A percentile compares a stretch with the other conserved stretches of the same genome.
Conservation (phyloP, 495 filamentous ascomycete species). For the Letharia columbiana region DNA sequence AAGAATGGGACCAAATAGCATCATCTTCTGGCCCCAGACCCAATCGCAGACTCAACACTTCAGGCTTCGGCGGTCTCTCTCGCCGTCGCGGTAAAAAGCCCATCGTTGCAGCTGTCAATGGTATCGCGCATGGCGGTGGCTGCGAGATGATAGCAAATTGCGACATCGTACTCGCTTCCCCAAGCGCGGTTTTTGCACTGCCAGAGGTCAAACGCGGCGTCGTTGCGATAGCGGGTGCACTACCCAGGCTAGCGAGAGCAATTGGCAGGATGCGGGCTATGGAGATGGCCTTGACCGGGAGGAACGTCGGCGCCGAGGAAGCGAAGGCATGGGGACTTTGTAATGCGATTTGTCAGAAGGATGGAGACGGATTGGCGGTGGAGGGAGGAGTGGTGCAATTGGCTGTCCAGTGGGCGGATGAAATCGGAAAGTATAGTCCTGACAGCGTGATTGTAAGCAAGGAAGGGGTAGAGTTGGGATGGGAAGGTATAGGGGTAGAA, state of each 20-base stretch:
- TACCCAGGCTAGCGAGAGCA: slow-evolving; percentile 63
- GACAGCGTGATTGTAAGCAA: slow-evolving; percentile 61
- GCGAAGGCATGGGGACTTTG: slow-evolving; percentile 63
- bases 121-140: slow-evolving; percentile 66
- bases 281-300: slow-evolving; percentile 61
- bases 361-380: slow-evolving; percentile 41
- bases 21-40: background rate
- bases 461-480: slow-evolving; percentile 56
- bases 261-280: slow-evolving; percentile 60
- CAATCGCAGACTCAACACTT: slow-evolving; percentile 21
- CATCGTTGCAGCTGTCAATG: slow-evolving; percentile 67
- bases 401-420: slow-evolving; percentile 40
- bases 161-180: slow-evolving; percentile 57
- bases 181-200: slow-evolving; percentile 48
- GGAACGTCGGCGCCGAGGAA: slow-evolving; percentile 47
- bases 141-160: slow-evolving; percentile 64
- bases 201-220: slow-evolving; percentile 66
- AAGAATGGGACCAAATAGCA: slow-evolving; percentile 25
- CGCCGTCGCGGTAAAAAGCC: slow-evolving; percentile 37
- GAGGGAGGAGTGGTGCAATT: slow-evolving; percentile 36
- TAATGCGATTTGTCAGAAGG: slow-evolving; percentile 52
- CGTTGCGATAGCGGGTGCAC: slow-evolving; percentile 57
- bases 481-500: slow-evolving; percentile 57
- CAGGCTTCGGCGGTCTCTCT: slow-evolving; percentile 29
- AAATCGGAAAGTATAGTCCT: slow-evolving; percentile 55